These are phyloP conservation scores for Raffaelea albimanens DNA, from an alignment of 2,329 filamentous ascomycete species.

Conservation along the genomic window DNA sequence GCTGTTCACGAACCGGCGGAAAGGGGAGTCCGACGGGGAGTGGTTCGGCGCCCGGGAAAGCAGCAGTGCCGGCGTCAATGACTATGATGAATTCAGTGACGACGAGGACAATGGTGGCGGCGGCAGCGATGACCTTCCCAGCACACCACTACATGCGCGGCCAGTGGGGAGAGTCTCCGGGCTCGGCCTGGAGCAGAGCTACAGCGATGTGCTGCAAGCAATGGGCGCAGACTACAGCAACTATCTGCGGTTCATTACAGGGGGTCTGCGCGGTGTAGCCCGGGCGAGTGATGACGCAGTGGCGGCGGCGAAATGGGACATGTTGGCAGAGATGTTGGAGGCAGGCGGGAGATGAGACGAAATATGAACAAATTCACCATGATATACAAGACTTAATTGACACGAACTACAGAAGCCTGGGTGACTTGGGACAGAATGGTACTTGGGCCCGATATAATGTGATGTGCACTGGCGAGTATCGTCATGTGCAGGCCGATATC, in stretches of 20 bases:
- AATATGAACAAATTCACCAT: too few species aligned
- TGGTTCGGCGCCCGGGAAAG: too few species aligned
- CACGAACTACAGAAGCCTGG: too few species aligned
- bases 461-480: too few species aligned
- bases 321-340: constrained; percentile 71
- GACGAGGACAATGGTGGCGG: constrained; percentile 12
- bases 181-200: constrained; percentile 24
- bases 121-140: constrained; percentile 10
- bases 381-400: too few species aligned
- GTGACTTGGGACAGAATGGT: too few species aligned
- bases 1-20: constrained; percentile 4
- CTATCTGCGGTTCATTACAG: constrained; percentile 59
- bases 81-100: constrained; percentile 11
- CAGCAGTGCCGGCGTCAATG: constrained; percentile 11
- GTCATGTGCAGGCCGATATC: too few species aligned
- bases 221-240: constrained; percentile 56
- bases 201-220: constrained; percentile 41
- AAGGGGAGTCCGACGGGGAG: too few species aligned
- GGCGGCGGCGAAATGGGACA: constrained; percentile 58
- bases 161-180: constrained; percentile 1
- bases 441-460: too few species aligned
- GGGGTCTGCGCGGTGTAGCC: constrained; percentile 65
- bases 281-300: constrained; percentile 57
- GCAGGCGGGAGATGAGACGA: constrained; percentile 23
- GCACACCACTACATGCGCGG: constrained; percentile 3